Evolutionary conservation across 176 grass and related monocot genomes (phyloP), one percentile per base, ranked within the genome.

Genomic region (Eleusine coracana): DNA sequence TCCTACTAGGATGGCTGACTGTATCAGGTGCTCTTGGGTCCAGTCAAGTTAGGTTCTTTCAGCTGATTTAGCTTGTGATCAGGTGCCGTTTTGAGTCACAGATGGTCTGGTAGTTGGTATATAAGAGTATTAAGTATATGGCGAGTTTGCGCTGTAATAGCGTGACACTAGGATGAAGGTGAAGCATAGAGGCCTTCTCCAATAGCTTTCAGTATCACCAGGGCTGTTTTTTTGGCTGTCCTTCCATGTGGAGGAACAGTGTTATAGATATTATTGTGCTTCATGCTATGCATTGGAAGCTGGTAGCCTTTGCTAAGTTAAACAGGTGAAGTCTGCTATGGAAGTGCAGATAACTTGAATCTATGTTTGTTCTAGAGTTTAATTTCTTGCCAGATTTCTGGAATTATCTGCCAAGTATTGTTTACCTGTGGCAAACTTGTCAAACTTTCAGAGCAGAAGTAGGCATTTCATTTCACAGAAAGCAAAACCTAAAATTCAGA

Each of bases 11-110:
- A 38, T 80, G 17, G 15, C 36, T 73, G 68, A 76, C 70, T 44
- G 41, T 13, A 11, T 62, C 80, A 25, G 56, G 74, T 14, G 58
- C 37, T 74, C 78, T 10, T 64, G 58, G 67, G 27, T 54, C 80
- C 38, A 34, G 64, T 21, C 66, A 44, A 49, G n/a, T 40, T 75
- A 64, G 69, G 20, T 71, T 46, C 13, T 28, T 36, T 42, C 74
- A 82, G 88, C 69, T 90, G 70, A 83, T 68, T 82, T 80, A 83
- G 88, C 29, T 73, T 76, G 74, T 45, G 73, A 79, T 82, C 82
- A 85, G 9, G 71, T 89, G 87, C 21, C 73, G 74, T 66, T 76
- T 82, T 72, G 71, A 80, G 71, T 78, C 73, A 77, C 54, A 55
- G 55, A 77, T 82, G 79, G 74, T 63, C 49, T 75, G 51, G 75